A percentile compares a stretch with the other conserved stretches of the same genome.
These are phyloP conservation scores for Leucosporidium creatinivorum DNA, from an alignment of 768 basidiomycete genomes.

Conservation along the genomic window DNA sequence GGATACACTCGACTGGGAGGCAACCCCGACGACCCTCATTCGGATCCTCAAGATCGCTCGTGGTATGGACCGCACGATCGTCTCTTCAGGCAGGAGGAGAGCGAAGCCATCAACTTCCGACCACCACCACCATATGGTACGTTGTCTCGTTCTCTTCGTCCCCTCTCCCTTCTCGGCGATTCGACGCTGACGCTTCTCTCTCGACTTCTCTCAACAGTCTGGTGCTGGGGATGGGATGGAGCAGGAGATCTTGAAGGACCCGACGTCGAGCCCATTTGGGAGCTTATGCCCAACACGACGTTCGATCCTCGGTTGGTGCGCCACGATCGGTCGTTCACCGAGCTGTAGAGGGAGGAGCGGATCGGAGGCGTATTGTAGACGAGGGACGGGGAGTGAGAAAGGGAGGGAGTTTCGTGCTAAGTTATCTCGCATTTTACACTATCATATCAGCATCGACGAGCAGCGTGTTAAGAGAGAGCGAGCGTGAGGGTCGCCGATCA, in stretches of 20 bases:
- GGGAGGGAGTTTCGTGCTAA: background rate
- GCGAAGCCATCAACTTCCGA: slow-evolving; percentile 63
- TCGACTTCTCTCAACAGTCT: slow-evolving; percentile 52
- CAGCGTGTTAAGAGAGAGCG: background rate
- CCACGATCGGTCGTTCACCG: slow-evolving; percentile 33
- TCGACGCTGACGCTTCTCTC: background rate
- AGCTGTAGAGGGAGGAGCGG: slow-evolving; percentile 8
- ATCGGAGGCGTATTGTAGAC: background rate
- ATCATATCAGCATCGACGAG: background rate
- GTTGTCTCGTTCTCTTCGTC: slow-evolving; percentile 41
- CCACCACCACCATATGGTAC: slow-evolving; percentile 79
- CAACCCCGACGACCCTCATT: slow-evolving; percentile 86
- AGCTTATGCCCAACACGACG: slow-evolving; percentile 43
- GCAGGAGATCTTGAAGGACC: slow-evolving; percentile 96
- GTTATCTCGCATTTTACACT: background rate
- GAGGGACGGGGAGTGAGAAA: background rate
- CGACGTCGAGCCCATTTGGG: slow-evolving; percentile 97
- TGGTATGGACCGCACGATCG: slow-evolving; percentile 99
- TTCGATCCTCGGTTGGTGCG: slow-evolving; percentile 33
- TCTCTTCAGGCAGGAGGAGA: slow-evolving; percentile 82
- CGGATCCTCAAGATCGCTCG: slow-evolving; percentile 92
- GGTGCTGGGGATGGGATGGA: slow-evolving; percentile 99
- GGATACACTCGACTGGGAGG: slow-evolving; percentile 94
- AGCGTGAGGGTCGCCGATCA: background rate
- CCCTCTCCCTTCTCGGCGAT: background rate